phyloP scores from a whole-genome alignment of 1,139 yeast species.

The Zygotorulaspora mrakii region DNA sequence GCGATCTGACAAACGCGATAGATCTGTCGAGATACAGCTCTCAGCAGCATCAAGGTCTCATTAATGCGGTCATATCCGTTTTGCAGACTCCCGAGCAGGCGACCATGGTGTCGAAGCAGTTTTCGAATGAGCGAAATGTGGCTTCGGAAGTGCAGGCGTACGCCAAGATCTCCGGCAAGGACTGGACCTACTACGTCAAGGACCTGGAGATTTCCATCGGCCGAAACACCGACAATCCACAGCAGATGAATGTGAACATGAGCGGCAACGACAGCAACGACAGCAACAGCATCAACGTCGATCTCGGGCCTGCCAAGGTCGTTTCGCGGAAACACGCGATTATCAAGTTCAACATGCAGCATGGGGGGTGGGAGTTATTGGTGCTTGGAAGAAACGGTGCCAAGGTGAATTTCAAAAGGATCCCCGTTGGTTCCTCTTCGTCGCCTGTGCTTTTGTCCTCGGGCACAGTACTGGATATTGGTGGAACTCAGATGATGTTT shows the following conservation, averaged over 20 bases:
- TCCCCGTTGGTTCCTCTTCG: slow-evolving; percentile 48
- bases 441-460: slow-evolving; percentile 59
- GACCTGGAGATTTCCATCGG: slow-evolving; percentile 77
- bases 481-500: slow-evolving; percentile 99
- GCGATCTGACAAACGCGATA: slow-evolving; percentile 7
- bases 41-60: slow-evolving; percentile 38
- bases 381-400: slow-evolving; percentile 91
- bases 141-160: slow-evolving; percentile 92
- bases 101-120: slow-evolving; percentile 46
- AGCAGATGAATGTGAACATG: slow-evolving; percentile 12
- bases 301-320: slow-evolving; percentile 93
- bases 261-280: slow-evolving; percentile 2
- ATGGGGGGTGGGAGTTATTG: slow-evolving; percentile 79
- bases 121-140: slow-evolving; percentile 65
- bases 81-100: slow-evolving; percentile 45
- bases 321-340: slow-evolving; percentile 88
- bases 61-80: slow-evolving; percentile 45
- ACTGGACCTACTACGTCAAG: slow-evolving; percentile 93
- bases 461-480: slow-evolving; percentile 87
- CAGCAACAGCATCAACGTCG: slow-evolving; percentile 58
- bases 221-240: slow-evolving; percentile 61
- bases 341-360: slow-evolving; percentile 69
- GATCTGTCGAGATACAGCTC: slow-evolving; percentile 15
- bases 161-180: slow-evolving; percentile 89
- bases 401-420: slow-evolving; percentile 70